Evolutionary conservation across 2,329 filamentous ascomycete genomes (phyloP).

Genomic region (Ceratocystis harringtonii): DNA sequence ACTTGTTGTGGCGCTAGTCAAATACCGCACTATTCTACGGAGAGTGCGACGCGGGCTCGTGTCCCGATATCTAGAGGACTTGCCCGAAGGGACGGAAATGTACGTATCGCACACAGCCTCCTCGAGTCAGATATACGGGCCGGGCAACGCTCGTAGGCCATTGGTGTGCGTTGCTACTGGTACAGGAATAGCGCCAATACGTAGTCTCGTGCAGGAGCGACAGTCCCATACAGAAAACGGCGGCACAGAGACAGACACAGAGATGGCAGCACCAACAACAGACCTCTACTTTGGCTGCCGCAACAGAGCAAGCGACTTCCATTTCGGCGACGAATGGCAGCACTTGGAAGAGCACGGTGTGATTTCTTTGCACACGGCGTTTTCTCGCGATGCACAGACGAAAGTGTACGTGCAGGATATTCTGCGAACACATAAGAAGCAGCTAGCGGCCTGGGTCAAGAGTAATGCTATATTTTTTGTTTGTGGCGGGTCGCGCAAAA

Average conservation of each 20-base stretch:
- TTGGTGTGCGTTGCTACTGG: slow-evolving; percentile 70
- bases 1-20: slow-evolving; percentile 72
- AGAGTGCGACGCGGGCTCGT: slow-evolving; percentile 76
- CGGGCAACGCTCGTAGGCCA: slow-evolving; percentile 34
- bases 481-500: slow-evolving; percentile 42
- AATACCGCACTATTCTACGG: slow-evolving; percentile 77
- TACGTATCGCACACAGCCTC: slow-evolving; percentile 11
- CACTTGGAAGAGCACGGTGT: slow-evolving; percentile 17
- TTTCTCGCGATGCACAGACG: slow-evolving; percentile 31
- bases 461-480: slow-evolving; percentile 34
- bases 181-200: slow-evolving; percentile 74
- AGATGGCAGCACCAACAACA: slow-evolving; percentile 17
- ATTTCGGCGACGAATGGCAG: slow-evolving; percentile 65
- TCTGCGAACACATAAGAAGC: slow-evolving; percentile 24
- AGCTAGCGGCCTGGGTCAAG: slow-evolving; percentile 25
- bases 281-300: slow-evolving; percentile 77
- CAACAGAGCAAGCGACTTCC: slow-evolving; percentile 59
- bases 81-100: slow-evolving; percentile 33
- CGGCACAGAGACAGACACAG: not conserved
- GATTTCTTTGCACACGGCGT: slow-evolving; percentile 30
- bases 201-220: slow-evolving; percentile 69
- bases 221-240: slow-evolving; percentile 24
- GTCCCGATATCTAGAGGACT: slow-evolving; percentile 63
- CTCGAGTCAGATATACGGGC: slow-evolving; percentile 40
- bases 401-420: slow-evolving; percentile 33